Evolutionary conservation across 2,329 filamentous ascomycete genomes (phyloP), one percentile per base, ranked within the genome.

Genomic region (Penicillium verrucosum): DNA sequence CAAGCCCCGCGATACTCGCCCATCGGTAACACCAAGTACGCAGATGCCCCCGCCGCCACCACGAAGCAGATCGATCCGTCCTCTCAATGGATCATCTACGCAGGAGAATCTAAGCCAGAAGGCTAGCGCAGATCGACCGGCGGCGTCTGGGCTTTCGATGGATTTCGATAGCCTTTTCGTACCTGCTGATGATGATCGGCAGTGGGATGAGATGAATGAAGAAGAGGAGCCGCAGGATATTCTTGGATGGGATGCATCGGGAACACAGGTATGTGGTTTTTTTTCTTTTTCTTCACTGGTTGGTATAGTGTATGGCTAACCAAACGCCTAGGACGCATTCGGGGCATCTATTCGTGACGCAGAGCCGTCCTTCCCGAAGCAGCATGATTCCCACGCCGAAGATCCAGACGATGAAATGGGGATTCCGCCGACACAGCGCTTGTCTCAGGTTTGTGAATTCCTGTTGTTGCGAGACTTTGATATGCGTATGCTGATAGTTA

Each of bases 131-230:
- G 68, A 72, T 50, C 58, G 54, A 27, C 69, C 72, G 34, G 64
- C 71, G 21, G 65, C 72, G 3, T 60, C 60, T 23, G 58, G 57
- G 1, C 51, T 55, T 47, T 62, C 60, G 66, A 73, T 77, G 54
- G 77, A 79, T 51, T 76, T 81, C 25, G 81, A 86, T 51, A 85
- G 82, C 63, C 73, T 88, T 6, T 88, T 88, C 64, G 78, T 88
- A 45, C 81, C 82, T 14, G 77, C 77, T n/a, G 82, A 85, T 56
- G 82, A 85, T 57, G 82, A 86, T 62, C 75, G 75, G 37, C 76
- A 79, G 51, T 88, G 85, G 85, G 83, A 86, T 64, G 84, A 84
- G 27, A 75, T 80, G 21, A 80, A 82, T 55, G 80, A 78, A 54
- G 78, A 78, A 23, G 73, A 78, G 23, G 77, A 85, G 44, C 78